Conservation (phyloP, 345 rosid species). For the Brassica incana region DNA sequence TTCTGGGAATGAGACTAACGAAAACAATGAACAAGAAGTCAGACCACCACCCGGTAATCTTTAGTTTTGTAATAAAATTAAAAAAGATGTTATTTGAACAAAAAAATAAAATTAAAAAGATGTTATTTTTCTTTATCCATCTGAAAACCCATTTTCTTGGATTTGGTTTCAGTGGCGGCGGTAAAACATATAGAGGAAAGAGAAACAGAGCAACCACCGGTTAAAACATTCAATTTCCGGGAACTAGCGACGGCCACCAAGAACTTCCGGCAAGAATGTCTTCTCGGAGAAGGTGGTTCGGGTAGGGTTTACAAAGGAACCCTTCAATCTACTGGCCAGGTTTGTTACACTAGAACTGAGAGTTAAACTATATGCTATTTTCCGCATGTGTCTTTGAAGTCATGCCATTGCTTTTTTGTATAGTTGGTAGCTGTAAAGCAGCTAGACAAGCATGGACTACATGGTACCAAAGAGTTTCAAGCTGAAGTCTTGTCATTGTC, state of each 20-base stretch:
- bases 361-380: no score
- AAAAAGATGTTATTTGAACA: no score
- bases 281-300: slow-evolving; percentile 77
- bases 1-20: slow-evolving; percentile 16
- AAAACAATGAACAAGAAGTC: slow-evolving; percentile 15
- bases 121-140: neutral
- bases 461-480: slow-evolving; percentile 61
- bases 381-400: neutral
- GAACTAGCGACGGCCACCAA: slow-evolving; percentile 76
- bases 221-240: slow-evolving; percentile 51
- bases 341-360: slow-evolving; percentile 19
- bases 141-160: neutral
- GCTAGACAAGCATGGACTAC: slow-evolving; percentile 60
- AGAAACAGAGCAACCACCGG: slow-evolving; percentile 8
- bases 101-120: neutral
- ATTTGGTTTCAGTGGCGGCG: slow-evolving; percentile 34
- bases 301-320: slow-evolving; percentile 79
- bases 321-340: slow-evolving; percentile 63
- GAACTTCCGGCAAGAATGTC: slow-evolving; percentile 71
- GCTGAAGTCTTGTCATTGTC: slow-evolving; percentile 51
- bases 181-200: slow-evolving; percentile 22
- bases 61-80: neutral
- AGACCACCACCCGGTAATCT: slow-evolving; percentile 33
- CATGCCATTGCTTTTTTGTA: slow-evolving; percentile 7
- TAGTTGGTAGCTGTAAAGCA: slow-evolving; percentile 74